A percentile compares a stretch with the other conserved stretches of the same genome.
These are phyloP conservation scores for Neurospora cerealis DNA, from an alignment of 495 filamentous ascomycete genomes.

Conservation along the genomic window DNA sequence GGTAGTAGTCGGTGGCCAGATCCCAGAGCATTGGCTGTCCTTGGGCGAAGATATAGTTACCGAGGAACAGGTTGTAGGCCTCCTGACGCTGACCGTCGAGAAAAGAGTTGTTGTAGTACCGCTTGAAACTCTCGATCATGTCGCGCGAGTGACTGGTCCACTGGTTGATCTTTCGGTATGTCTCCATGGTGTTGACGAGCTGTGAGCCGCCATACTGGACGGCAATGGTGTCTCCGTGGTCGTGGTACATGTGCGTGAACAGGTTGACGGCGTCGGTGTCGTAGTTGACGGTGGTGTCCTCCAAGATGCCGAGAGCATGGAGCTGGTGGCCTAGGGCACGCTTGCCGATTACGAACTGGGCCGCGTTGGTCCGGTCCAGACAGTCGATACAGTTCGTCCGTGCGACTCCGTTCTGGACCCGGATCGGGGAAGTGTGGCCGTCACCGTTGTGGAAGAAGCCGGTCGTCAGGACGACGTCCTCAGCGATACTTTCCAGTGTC, in stretches of 20 bases:
- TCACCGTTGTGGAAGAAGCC: constrained; percentile 93
- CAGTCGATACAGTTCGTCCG: constrained; percentile 98
- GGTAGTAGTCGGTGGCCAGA: constrained; percentile 88
- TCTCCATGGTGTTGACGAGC: constrained; percentile 97
- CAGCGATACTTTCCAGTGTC: constrained; percentile 79
- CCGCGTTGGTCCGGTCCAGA: constrained; percentile 90
- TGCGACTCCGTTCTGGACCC: constrained; percentile 84
- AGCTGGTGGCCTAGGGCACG: constrained; percentile 85
- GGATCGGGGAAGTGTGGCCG: constrained; percentile 48
- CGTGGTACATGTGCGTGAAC: constrained; percentile 95
- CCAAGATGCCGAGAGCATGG: constrained; percentile 82
- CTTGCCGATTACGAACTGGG: constrained; percentile 98
- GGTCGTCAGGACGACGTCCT: constrained; percentile 72
- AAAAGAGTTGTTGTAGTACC: constrained; percentile 99
- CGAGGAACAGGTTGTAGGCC: constrained; percentile 94
- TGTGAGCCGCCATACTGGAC: constrained; percentile 97
- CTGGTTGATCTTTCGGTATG: constrained; percentile 96
- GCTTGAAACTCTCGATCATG: constrained; percentile 98
- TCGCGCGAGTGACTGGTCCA: constrained; percentile 96
- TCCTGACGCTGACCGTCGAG: constrained; percentile 93
- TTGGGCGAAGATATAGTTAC: constrained; percentile 86
- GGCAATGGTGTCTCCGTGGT: constrained; percentile 94
- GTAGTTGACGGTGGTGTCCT: constrained; percentile 70
- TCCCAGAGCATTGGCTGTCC: constrained; percentile 98
- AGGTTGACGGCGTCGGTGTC: constrained; percentile 92